These are phyloP conservation scores for Psophocarpus tetragonolobus DNA, from an alignment of 306 rosid genomes.

Conservation along the genomic window DNA sequence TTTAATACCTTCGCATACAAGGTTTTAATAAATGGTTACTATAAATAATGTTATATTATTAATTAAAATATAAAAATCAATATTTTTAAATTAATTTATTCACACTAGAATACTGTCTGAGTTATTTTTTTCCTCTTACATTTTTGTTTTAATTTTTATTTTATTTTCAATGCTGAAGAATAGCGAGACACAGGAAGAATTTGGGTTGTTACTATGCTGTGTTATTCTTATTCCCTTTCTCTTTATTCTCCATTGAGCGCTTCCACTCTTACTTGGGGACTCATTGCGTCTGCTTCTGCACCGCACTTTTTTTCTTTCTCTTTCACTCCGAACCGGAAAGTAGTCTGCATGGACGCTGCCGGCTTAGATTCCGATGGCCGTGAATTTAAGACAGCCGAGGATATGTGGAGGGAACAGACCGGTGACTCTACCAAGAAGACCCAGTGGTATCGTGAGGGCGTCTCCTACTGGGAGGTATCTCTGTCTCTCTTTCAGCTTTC, in stretches of 20 bases:
- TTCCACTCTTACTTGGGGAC: not conserved
- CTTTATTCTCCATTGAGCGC: not conserved
- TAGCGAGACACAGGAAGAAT: not conserved
- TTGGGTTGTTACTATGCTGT: conserved; percentile 16
- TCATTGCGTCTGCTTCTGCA: not conserved
- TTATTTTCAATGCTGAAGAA: not conserved
- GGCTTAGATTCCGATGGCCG: conserved; percentile 82
- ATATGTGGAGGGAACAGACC: conserved; percentile 87
- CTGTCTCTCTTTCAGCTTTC: not conserved
- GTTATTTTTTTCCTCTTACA: too few relatives aligned
- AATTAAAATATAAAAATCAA: too few relatives aligned
- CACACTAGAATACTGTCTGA: too few relatives aligned
- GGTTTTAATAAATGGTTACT: too few relatives aligned
- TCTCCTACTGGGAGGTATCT: conserved; percentile 86
- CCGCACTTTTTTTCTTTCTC: not conserved
- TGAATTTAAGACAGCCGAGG: conserved; percentile 63
- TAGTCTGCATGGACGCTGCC: conserved; percentile 53
- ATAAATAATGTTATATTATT: too few relatives aligned
- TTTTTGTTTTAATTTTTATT: not conserved
- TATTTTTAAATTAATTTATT: too few relatives aligned
- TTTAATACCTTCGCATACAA: too few relatives aligned
- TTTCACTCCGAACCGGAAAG: not conserved
- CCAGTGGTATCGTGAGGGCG: conserved; percentile 79
- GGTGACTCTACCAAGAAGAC: conserved; percentile 72
- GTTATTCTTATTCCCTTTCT: not conserved